Evolutionary conservation across 2,329 filamentous ascomycete genomes (phyloP).

Genomic region (Diaporthe longicolla): DNA sequence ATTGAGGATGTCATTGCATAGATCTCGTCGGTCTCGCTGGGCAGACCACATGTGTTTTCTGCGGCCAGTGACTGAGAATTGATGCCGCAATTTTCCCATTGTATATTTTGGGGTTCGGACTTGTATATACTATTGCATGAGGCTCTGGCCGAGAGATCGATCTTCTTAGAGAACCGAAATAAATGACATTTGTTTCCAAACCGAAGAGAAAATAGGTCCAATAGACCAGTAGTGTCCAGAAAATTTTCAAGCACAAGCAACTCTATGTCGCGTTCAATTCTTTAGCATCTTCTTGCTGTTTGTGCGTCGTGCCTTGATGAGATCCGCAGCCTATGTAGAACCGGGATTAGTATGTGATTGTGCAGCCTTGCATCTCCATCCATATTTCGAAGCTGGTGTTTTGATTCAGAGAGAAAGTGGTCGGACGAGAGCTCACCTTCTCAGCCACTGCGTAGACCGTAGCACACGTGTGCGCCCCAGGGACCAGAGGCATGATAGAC

Average conservation of each 20-base stretch:
- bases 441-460: constrained; percentile 39
- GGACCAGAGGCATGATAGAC: constrained; percentile 35
- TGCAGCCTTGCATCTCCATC: no score
- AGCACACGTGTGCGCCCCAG: constrained; percentile 21
- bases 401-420: not conserved
- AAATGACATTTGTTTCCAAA: not conserved
- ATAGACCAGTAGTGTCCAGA: not conserved
- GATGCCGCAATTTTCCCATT: not conserved
- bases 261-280: not conserved
- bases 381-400: not conserved
- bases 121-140: no score
- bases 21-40: not conserved
- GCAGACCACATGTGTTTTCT: not conserved
- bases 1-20: constrained; percentile 31
- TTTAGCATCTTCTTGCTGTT: not conserved
- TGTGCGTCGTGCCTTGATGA: not conserved
- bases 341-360: not conserved
- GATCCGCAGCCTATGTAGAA: not conserved
- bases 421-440: constrained; percentile 1
- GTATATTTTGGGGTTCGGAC: not conserved
- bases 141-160: no score
- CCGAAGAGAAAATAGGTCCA: not conserved
- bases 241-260: not conserved
- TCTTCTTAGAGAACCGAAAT: not conserved
- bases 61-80: not conserved